A percentile compares a stretch with the other conserved stretches of the same genome.
phyloP scores from a whole-genome alignment of 768 basidiomycete genomes.

The Termitomyces eurrhizus region DNA sequence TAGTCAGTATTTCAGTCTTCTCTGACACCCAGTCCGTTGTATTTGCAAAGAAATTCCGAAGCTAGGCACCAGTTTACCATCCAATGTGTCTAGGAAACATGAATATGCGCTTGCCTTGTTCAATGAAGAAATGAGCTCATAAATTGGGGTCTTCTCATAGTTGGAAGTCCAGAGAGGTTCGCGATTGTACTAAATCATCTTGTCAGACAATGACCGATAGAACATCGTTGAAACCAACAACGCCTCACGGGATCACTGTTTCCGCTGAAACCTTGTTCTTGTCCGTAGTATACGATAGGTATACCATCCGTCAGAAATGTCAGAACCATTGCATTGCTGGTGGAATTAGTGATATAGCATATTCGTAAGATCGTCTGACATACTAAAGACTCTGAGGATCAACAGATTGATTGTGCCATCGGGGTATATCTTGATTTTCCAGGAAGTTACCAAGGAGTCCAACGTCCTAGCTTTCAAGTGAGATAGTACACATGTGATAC shows the following conservation, averaged over 20 bases:
- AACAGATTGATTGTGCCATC: slow-evolving; percentile 69
- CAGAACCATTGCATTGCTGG: slow-evolving; percentile 70
- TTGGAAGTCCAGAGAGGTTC: slow-evolving; percentile 72
- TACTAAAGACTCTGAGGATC: slow-evolving; percentile 71
- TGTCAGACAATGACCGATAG: background rate
- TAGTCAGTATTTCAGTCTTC: slow-evolving; percentile 47
- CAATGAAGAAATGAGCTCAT: slow-evolving; percentile 54
- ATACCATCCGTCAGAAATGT: slow-evolving; percentile 81
- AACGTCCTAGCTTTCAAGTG: slow-evolving; percentile 27
- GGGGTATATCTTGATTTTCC: slow-evolving; percentile 74
- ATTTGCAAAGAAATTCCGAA: slow-evolving; percentile 61
- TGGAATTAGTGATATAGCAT: background rate
- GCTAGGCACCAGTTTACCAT: slow-evolving; percentile 25
- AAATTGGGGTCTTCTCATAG: slow-evolving; percentile 55
- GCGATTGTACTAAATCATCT: slow-evolving; percentile 53
- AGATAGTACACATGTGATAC: background rate
- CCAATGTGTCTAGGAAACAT: background rate
- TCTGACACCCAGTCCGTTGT: slow-evolving; percentile 55
- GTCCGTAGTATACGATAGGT: slow-evolving; percentile 79
- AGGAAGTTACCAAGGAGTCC: slow-evolving; percentile 68
- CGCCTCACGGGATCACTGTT: slow-evolving; percentile 56
- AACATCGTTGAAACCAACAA: background rate
- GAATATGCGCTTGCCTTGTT: slow-evolving; percentile 42
- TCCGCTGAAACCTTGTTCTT: slow-evolving; percentile 70
- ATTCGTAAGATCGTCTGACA: slow-evolving; percentile 17